These are phyloP conservation scores for Auricularia sp. DNA, from an alignment of 768 basidiomycete genomes.

Conservation along the genomic window DNA sequence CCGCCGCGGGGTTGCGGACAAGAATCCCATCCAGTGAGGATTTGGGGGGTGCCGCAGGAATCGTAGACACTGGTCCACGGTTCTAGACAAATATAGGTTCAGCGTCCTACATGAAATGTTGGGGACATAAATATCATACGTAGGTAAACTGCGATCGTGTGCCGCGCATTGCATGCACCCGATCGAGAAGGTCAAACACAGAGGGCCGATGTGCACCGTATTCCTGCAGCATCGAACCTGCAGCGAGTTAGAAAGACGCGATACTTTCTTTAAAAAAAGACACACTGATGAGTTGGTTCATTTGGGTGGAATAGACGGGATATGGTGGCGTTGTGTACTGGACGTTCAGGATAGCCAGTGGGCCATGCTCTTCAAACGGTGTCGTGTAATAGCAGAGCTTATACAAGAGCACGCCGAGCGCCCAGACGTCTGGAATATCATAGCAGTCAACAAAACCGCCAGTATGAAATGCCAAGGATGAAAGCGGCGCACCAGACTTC, in stretches of 20 bases:
- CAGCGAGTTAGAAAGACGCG: constrained; percentile 5
- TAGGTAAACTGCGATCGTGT: constrained; percentile 77
- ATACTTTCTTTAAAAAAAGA: constrained; percentile 5
- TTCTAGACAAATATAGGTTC: constrained; percentile 7
- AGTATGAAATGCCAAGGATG: background rate
- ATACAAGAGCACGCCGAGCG: constrained; percentile 90
- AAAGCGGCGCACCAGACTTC: constrained; percentile 43
- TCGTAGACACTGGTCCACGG: constrained; percentile 9
- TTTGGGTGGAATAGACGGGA: constrained; percentile 72
- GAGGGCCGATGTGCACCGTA: constrained; percentile 78
- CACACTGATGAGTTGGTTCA: constrained; percentile 76
- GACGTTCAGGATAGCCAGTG: constrained; percentile 91
- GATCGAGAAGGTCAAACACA: constrained; percentile 75
- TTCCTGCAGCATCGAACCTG: constrained; percentile 89
- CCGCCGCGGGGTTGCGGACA: background rate
- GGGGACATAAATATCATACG: constrained; percentile 17
- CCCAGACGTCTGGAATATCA: constrained; percentile 70
- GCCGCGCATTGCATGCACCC: constrained; percentile 79
- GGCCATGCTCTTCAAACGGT: constrained; percentile 96
- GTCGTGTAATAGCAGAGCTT: constrained; percentile 99
- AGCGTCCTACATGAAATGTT: constrained; percentile 1
- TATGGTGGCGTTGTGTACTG: constrained; percentile 89
- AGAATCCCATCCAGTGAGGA: background rate
- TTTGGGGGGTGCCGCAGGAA: constrained; percentile 5
- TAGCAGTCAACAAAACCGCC: background rate